Conservation (phyloP, 495 filamentous ascomycete genomes). For the Annulohypoxylon bovei region DNA sequence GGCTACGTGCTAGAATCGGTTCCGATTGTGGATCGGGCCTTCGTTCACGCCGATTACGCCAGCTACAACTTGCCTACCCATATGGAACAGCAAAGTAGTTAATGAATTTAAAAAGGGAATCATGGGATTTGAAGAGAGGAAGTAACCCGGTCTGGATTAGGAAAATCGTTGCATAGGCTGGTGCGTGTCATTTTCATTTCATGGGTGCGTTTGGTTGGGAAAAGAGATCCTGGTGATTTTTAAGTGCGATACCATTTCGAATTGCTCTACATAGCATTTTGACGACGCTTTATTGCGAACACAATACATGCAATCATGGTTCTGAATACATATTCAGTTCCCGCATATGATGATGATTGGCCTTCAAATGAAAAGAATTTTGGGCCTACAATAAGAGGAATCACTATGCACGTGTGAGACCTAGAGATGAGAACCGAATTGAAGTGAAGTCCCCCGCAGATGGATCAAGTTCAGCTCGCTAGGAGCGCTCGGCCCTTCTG, state of each 20-base stretch:
- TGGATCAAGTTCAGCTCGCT: not conserved
- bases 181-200: slow-evolving; percentile 18
- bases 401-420: not conserved
- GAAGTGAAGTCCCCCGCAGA: not conserved
- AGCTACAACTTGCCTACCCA: slow-evolving; percentile 85
- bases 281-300: not conserved
- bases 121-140: slow-evolving; percentile 14
- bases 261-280: not conserved
- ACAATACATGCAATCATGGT: not conserved
- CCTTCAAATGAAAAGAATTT: not conserved
- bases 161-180: slow-evolving; percentile 20
- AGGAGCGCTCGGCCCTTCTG: not conserved
- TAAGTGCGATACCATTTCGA: slow-evolving; percentile 15
- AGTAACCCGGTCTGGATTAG: not conserved
- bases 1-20: slow-evolving; percentile 92
- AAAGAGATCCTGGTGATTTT: slow-evolving; percentile 24
- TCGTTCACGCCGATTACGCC: slow-evolving; percentile 83
- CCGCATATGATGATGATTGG: not conserved
- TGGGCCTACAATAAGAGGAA: not conserved
- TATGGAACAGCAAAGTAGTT: slow-evolving; percentile 74
- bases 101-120: not conserved
- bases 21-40: slow-evolving; percentile 72
- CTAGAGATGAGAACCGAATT: not conserved
- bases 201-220: slow-evolving; percentile 10
- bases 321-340: not conserved